Evolutionary conservation across 495 filamentous ascomycete species (phyloP).

Genomic region (Talaromyces liani): DNA sequence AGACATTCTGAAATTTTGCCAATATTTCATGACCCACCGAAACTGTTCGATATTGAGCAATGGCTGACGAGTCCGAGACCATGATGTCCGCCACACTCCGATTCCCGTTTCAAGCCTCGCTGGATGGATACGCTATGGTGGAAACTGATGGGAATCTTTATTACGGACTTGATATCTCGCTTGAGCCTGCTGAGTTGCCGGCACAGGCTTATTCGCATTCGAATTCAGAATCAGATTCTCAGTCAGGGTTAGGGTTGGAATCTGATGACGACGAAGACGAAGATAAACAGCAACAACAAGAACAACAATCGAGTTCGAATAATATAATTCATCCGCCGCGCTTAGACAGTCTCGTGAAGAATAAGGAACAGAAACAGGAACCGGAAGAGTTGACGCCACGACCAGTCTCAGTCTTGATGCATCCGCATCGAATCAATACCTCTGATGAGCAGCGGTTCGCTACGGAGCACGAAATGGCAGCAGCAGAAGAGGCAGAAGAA

Average conservation of each 20-base stretch:
- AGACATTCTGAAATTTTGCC: not conserved
- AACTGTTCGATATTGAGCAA: not conserved
- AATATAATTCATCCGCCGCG: not conserved
- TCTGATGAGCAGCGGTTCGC: not conserved
- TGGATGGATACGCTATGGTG: not conserved
- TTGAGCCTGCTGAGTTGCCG: not conserved
- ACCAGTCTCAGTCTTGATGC: not conserved
- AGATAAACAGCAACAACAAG: not conserved
- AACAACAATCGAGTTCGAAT: not conserved
- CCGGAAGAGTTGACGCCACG: not conserved
- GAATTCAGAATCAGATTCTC: not conserved
- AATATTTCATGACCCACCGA: not conserved
- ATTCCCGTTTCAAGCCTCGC: slow-evolving; percentile 7
- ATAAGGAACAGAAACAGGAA: not conserved
- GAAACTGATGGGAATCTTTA: not conserved
- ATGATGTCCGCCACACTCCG: slow-evolving; percentile 7
- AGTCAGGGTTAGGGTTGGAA: not conserved
- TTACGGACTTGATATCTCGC: slow-evolving; percentile 5
- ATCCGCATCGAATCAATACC: not conserved
- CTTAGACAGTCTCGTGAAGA: not conserved
- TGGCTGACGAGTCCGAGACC: slow-evolving; percentile 5
- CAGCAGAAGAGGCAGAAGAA: not conserved
- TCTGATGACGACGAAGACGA: not conserved
- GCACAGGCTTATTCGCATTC: not conserved
- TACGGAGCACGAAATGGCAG: not conserved